Evolutionary conservation across 2,329 filamentous ascomycete genomes (phyloP).

Genomic region (Penicillium thymicola): DNA sequence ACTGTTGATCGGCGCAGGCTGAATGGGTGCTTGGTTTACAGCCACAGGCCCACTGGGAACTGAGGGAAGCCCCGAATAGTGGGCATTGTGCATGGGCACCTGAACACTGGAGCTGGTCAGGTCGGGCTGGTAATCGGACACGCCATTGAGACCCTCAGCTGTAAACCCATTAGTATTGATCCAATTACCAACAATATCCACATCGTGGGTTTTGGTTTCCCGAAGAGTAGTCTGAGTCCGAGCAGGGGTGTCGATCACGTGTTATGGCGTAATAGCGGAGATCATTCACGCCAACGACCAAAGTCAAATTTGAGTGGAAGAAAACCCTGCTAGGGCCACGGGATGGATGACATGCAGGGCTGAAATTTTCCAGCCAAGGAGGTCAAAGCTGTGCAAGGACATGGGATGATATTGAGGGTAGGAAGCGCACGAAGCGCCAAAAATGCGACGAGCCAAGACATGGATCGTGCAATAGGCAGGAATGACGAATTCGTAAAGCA

Average conservation of each 20-base stretch:
- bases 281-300: conserved; percentile 21
- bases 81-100: conserved; percentile 25
- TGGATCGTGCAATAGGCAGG: not conserved
- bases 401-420: not conserved
- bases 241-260: conserved; percentile 29
- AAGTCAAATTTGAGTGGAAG: conserved; percentile 12
- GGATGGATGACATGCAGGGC: conserved; percentile 12
- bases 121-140: conserved; percentile 31
- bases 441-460: conserved; percentile 16
- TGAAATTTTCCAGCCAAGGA: conserved; percentile 8
- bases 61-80: conserved; percentile 22
- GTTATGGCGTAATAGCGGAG: conserved; percentile 34
- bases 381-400: conserved; percentile 6
- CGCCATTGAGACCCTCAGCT: conserved; percentile 33
- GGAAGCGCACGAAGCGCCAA: conserved; percentile 10
- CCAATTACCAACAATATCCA: conserved; percentile 4
- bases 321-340: conserved; percentile 2
- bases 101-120: conserved; percentile 28
- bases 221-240: not conserved
- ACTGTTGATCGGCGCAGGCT: conserved; percentile 10
- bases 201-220: conserved; percentile 11
- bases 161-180: conserved; percentile 15
- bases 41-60: conserved; percentile 18
- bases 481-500: conserved; percentile 7
- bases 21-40: conserved; percentile 20